Percentiles rank a stretch among this genome's conserved stretches.
Conservation (phyloP, 371 early-diverging fungal species). For the Mucor piriformis region DNA sequence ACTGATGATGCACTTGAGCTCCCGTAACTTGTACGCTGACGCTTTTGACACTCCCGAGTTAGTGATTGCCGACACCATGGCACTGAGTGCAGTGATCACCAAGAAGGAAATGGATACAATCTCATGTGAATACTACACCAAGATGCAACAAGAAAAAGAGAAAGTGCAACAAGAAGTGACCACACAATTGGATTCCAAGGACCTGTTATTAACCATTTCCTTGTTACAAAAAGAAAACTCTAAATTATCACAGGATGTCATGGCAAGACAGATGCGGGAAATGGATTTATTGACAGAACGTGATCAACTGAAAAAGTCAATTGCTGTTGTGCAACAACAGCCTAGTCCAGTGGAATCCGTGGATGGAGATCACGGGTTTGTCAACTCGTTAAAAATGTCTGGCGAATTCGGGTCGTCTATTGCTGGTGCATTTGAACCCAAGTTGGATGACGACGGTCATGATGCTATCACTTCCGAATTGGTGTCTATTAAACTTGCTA, state of each 20-base stretch:
- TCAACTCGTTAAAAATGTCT: slow-evolving; percentile 35
- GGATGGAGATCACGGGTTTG: slow-evolving; percentile 30
- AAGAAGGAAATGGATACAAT: slow-evolving; percentile 73
- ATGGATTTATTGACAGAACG: slow-evolving; percentile 44
- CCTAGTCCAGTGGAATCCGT: slow-evolving; percentile 25
- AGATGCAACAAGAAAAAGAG: slow-evolving; percentile 60
- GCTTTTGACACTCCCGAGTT: slow-evolving; percentile 65
- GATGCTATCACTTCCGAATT: slow-evolving; percentile 38
- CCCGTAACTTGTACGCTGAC: slow-evolving; percentile 77
- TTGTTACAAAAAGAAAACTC: slow-evolving; percentile 59
- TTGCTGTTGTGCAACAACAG: slow-evolving; percentile 5
- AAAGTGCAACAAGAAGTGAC: slow-evolving; percentile 56
- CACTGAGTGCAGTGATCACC: slow-evolving; percentile 69
- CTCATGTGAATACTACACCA: slow-evolving; percentile 62
- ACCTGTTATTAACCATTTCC: slow-evolving; percentile 59
- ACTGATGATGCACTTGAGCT: slow-evolving; percentile 79
- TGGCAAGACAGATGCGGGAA: slow-evolving; percentile 54
- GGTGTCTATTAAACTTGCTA: slow-evolving; percentile 36
- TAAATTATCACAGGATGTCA: slow-evolving; percentile 49
- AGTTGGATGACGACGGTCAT: not conserved
- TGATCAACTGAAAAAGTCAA: slow-evolving; percentile 25
- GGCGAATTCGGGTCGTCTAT: slow-evolving; percentile 51
- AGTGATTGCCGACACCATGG: slow-evolving; percentile 79
- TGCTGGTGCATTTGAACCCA: slow-evolving; percentile 38
- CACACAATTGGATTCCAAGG: slow-evolving; percentile 47